Base-by-base conservation (phyloP, 139 green algal genomes). In the Chlorella vulgaris region DNA sequence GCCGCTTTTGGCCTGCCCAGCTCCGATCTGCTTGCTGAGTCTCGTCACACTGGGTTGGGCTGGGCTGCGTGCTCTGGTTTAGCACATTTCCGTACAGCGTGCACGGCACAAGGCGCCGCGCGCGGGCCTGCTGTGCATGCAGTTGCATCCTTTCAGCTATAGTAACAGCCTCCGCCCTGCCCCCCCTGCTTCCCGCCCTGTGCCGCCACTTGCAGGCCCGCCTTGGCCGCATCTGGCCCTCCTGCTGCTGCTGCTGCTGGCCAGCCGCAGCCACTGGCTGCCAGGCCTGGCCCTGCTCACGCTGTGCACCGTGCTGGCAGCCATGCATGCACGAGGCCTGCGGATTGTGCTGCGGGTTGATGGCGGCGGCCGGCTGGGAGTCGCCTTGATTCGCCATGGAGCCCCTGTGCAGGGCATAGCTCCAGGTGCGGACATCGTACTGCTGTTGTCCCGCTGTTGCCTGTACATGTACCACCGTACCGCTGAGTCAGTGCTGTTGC, bases 191-290 rank as follows among this genome's bases (percentile, higher is more conserved):
- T 50, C 53, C 36, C 0, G 22, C 24, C 1, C 42, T 39, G 24
- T 28, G 26, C 47, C 2, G 40, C 29, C 31, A 21, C 2, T 29
- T 21, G 65, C 68, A 75, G 86, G 86, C 22, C 86, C 86, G 24
- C 86, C 78, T 36, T 88, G 79, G 83, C 86, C 82, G 26, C 86
- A 88, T 66, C 39, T 88, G 7, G 78, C 78, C 2, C 73, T 90
- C 33, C 53, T 88, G 42, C n/a, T 83, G 63, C 63, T 90, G 40
- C 70, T 89, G 29, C 55, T 89, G 62, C 58, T 84, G 63, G 82
- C 69, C 58, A 76, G 63, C 28, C 85, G 85, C 47, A 66, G 61
- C 43, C 82, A 87, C 74, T 74, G 68, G 78, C 43, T 85, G 62
- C 62, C 86, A 35, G 68, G 28, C 7, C n/a, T 84, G 39, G 69